These are phyloP conservation scores for Suhomyces prunicola DNA, from an alignment of 805 yeast genomes.

Conservation along the genomic window DNA sequence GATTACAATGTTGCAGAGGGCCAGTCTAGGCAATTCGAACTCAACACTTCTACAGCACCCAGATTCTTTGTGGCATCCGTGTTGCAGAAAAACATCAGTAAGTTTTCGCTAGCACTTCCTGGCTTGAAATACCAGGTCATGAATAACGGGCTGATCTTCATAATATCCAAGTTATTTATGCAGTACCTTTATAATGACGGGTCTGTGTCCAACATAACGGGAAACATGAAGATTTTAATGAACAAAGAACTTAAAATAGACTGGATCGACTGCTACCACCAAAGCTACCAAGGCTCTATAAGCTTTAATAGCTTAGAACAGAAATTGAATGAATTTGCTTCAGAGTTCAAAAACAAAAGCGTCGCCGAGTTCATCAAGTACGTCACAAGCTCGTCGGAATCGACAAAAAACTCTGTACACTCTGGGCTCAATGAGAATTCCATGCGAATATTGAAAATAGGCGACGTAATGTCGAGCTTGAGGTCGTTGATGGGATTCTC, in stretches of 20 bases:
- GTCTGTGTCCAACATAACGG: slow-evolving; percentile 58
- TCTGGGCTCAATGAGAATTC: slow-evolving; percentile 65
- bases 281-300: slow-evolving; percentile 26
- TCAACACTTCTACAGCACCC: slow-evolving; percentile 64
- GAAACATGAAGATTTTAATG: slow-evolving; percentile 60
- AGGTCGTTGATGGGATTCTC: slow-evolving; percentile 62
- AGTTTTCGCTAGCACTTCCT: slow-evolving; percentile 29
- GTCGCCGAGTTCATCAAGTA: slow-evolving; percentile 19
- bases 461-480: slow-evolving; percentile 74
- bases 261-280: slow-evolving; percentile 58
- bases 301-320: slow-evolving; percentile 23
- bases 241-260: slow-evolving; percentile 64
- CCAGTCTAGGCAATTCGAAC: slow-evolving; percentile 49
- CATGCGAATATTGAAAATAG: slow-evolving; percentile 68
- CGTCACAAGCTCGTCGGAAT: slow-evolving; percentile 30
- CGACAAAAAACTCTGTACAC: slow-evolving; percentile 47
- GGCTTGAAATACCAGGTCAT: slow-evolving; percentile 40
- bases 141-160: slow-evolving; percentile 37
- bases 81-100: slow-evolving; percentile 42
- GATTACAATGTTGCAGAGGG: slow-evolving; percentile 7
- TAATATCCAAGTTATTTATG: slow-evolving; percentile 27
- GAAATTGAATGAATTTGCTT: slow-evolving; percentile 20
- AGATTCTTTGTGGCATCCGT: slow-evolving; percentile 49
- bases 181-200: slow-evolving; percentile 60
- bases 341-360: slow-evolving; percentile 8